Evolutionary conservation across 352 stramenopile species (phyloP).

Genomic region (Chrysophaeum taylorii): DNA sequence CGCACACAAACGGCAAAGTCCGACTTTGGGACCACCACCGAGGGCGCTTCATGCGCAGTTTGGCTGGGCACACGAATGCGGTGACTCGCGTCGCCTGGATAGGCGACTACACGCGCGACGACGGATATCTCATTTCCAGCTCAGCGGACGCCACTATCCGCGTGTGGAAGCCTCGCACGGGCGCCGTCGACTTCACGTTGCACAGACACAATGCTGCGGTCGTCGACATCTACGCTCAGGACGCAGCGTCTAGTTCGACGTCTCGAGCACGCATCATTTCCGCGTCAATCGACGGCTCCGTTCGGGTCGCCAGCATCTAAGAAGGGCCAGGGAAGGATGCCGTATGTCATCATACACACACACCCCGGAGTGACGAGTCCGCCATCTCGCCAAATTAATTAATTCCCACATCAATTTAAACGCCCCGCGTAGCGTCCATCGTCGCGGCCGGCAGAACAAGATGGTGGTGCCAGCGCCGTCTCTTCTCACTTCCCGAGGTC

Average conservation of each 20-base stretch:
- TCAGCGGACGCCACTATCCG: neutral
- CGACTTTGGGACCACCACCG: slow-evolving; percentile 10
- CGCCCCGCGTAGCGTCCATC: too few species aligned
- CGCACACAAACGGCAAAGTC: neutral
- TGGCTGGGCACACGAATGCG: neutral
- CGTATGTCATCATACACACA: too few species aligned
- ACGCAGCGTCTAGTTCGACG: too few species aligned
- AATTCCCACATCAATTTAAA: too few species aligned
- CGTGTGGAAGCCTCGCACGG: neutral
- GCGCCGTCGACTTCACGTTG: neutral
- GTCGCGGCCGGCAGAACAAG: too few species aligned
- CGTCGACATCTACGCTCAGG: neutral
- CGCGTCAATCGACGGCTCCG: neutral
- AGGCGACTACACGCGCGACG: neutral
- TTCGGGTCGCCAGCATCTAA: neutral
- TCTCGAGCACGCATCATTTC: neutral
- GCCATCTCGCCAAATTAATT: too few species aligned
- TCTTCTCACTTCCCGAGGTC: too few species aligned
- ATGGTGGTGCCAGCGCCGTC: too few species aligned
- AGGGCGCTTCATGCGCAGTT: neutral
- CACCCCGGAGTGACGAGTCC: too few species aligned
- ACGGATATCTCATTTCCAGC: neutral
- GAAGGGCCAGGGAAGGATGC: neutral
- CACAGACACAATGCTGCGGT: neutral
- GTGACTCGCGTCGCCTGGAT: neutral